These are phyloP conservation scores for Monilinia aucupariae DNA, from an alignment of 2,329 filamentous ascomycete species.

Conservation along the genomic window DNA sequence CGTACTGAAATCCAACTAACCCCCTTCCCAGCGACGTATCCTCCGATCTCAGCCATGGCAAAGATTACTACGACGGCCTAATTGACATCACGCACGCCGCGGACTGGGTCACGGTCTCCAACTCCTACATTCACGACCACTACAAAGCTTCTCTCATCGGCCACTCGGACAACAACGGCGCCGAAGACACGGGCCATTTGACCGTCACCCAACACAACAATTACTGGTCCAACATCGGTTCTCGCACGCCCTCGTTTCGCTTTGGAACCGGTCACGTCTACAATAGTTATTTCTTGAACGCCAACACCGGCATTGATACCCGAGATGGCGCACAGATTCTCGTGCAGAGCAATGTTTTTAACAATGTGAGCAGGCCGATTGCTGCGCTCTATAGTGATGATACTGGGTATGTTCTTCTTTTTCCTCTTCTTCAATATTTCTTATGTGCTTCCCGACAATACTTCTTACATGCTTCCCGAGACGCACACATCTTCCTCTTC, in stretches of 20 bases:
- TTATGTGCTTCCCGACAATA: too few species aligned
- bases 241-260: conserved; percentile 49
- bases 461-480: too few species aligned
- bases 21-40: conserved; percentile 29
- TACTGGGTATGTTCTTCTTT: conserved; percentile 9
- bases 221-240: conserved; percentile 27
- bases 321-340: conserved; percentile 43
- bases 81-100: conserved; percentile 42
- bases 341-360: conserved; percentile 49
- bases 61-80: conserved; percentile 42
- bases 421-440: neutral
- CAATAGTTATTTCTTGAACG: conserved; percentile 46
- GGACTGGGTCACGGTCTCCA: conserved; percentile 42
- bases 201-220: conserved; percentile 31
- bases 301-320: conserved; percentile 50
- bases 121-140: conserved; percentile 43
- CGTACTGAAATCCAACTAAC: neutral
- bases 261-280: conserved; percentile 57
- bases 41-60: conserved; percentile 36
- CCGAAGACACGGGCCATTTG: conserved; percentile 30
- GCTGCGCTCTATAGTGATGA: conserved; percentile 20
- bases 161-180: conserved; percentile 30
- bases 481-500: neutral
- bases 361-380: conserved; percentile 38
- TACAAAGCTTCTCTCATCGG: conserved; percentile 31